phyloP scores from a whole-genome alignment of 768 basidiomycete species.

The Rubroboletus satanas region DNA sequence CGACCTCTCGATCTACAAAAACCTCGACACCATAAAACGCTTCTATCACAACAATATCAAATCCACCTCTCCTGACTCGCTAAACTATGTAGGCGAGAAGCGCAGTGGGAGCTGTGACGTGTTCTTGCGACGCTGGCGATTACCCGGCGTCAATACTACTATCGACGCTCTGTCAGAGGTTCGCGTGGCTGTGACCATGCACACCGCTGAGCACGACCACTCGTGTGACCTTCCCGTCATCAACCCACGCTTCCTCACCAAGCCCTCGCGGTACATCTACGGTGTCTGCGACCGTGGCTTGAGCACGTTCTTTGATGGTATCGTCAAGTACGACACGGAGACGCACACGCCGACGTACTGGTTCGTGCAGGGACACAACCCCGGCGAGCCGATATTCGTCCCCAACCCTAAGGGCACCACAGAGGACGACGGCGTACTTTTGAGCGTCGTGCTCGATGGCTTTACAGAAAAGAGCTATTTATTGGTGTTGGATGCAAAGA shows the following conservation, averaged over 20 bases:
- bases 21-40: slow-evolving; percentile 30
- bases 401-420: slow-evolving; percentile 23
- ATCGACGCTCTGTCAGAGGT: slow-evolving; percentile 11
- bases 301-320: slow-evolving; percentile 33
- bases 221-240: slow-evolving; percentile 37
- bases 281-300: slow-evolving; percentile 25
- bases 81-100: slow-evolving; percentile 25
- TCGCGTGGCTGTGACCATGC: slow-evolving; percentile 17
- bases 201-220: slow-evolving; percentile 24
- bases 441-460: slow-evolving; percentile 37
- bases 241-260: slow-evolving; percentile 30
- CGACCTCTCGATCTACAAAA: slow-evolving; percentile 35
- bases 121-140: slow-evolving; percentile 31
- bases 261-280: slow-evolving; percentile 33
- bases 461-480: slow-evolving; percentile 31
- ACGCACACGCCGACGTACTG: slow-evolving; percentile 24
- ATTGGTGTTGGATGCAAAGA: slow-evolving; percentile 35
- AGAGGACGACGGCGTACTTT: slow-evolving; percentile 37
- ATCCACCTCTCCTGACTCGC: slow-evolving; percentile 22
- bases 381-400: slow-evolving; percentile 39
- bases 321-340: slow-evolving; percentile 36
- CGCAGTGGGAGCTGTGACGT: slow-evolving; percentile 12
- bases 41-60: slow-evolving; percentile 32
- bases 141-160: slow-evolving; percentile 24
- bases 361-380: slow-evolving; percentile 28